Evolutionary conservation across 306 rosid species (phyloP).

Genomic region (Cicer bijugum): DNA sequence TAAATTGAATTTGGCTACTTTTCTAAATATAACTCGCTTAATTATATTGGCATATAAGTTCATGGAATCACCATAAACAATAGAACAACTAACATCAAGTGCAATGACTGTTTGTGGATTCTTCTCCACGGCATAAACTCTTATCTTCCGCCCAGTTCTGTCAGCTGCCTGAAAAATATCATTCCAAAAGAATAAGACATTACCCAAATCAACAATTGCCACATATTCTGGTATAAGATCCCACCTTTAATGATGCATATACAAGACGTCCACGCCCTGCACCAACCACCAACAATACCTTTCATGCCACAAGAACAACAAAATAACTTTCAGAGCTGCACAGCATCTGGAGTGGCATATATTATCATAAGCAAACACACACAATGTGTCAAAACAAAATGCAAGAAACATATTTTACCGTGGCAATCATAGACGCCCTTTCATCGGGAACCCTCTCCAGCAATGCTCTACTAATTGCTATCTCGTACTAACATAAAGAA

Average conservation of each 20-base stretch:
- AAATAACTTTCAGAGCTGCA: conserved; percentile 30
- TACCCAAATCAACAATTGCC: neutral
- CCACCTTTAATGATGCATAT: conserved; percentile 68
- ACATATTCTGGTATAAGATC: conserved; percentile 14
- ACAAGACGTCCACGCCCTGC: conserved; percentile 89
- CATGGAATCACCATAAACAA: neutral
- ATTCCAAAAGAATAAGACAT: neutral
- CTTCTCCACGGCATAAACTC: conserved; percentile 81
- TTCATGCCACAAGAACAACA: conserved; percentile 5
- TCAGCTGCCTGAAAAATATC: conserved; percentile 61
- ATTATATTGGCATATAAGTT: neutral
- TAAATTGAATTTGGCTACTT: neutral
- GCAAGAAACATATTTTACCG: conserved; percentile 50
- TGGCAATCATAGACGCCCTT: conserved; percentile 50
- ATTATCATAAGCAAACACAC: neutral
- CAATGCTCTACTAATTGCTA: conserved; percentile 68
- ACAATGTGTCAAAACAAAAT: neutral
- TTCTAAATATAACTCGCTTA: neutral
- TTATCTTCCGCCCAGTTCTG: conserved; percentile 68
- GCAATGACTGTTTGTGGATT: conserved; percentile 81
- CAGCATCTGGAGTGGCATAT: no score
- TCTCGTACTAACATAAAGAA: conserved; percentile 59
- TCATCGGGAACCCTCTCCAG: conserved; percentile 71
- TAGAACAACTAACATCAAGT: conserved; percentile 36
- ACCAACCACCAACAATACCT: conserved; percentile 50